Base-by-base conservation (phyloP, 2,329 filamentous ascomycete genomes). In the Diplodia mutila region DNA sequence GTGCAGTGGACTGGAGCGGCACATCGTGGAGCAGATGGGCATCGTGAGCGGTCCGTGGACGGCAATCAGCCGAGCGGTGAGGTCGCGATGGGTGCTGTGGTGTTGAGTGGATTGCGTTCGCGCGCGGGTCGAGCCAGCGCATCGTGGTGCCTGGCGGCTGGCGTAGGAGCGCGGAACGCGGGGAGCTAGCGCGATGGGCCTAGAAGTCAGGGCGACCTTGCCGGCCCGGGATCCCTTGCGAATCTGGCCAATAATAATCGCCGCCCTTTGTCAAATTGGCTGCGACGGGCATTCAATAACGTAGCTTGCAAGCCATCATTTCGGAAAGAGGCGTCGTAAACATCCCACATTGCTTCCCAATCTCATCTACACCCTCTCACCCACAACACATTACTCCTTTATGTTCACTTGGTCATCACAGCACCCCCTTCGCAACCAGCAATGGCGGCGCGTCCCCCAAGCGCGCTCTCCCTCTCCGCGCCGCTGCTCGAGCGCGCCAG, bases 391-490 rank as follows among this genome's bases (percentile, higher is more conserved):
- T 78, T 77, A 66, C 77, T 46, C 73, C 64, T 59, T 48, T 66
- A 66, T 66, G 64, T 57, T 25, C 39, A 66, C 52, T 66, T 66
- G 53, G 54, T 66, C 53, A 49, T 48, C 46, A 37, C 42, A 51
- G 59, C 59, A 51, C 53, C 52, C 54, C 70, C 14, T 68, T 72
- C 54, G 72, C 67, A 66, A 71, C 67, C 66, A 71, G 75, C 39
- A 76, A 79, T 61, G 78, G 78, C 63, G 69, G 69, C 66, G 73
- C 75, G 53, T 71, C 78, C 25, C 76, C 76, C 72, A 73, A 79
- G 48, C 69, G 57, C 57, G 55, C 66, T 67, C 39, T 63, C 57
- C 37, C 59, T 67, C 53, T 63, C 66, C 27, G 46, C 66, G 27
- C 66, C 66, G 57, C 48, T 67, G 34, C 51, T 64, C 57, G 57